Conservation (phyloP, 2,329 filamentous ascomycete genomes). For the Verticillium tricorpus region DNA sequence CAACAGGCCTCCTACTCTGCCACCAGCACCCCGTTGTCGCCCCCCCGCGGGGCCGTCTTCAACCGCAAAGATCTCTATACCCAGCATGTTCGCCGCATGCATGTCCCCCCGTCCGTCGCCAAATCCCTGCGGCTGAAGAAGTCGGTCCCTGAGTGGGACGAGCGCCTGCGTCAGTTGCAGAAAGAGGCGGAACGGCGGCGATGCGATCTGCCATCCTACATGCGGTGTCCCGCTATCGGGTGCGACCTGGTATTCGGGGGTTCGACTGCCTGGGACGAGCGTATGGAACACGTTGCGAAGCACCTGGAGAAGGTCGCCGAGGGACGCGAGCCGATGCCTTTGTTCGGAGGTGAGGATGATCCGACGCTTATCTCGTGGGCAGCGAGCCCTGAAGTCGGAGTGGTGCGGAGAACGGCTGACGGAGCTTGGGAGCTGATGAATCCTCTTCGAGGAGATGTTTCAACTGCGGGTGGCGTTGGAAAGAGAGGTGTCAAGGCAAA, state of each 20-base stretch:
- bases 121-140: constrained; percentile 32
- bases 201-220: constrained; percentile 55
- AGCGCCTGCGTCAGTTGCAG: constrained; percentile 52
- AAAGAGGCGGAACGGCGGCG: constrained; percentile 54
- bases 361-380: constrained; percentile 36
- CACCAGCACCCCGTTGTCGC: neutral
- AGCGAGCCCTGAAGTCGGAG: constrained; percentile 27
- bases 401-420: constrained; percentile 22
- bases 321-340: constrained; percentile 22
- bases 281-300: constrained; percentile 82
- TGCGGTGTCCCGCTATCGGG: constrained; percentile 55
- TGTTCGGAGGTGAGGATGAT: constrained; percentile 35
- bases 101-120: constrained; percentile 48
- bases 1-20: neutral
- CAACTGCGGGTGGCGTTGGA: neutral
- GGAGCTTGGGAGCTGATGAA: constrained; percentile 29
- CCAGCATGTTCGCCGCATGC: constrained; percentile 85
- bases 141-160: constrained; percentile 38
- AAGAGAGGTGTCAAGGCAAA: neutral
- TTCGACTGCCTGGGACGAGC: constrained; percentile 65
- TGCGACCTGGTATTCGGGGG: constrained; percentile 61
- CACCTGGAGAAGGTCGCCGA: constrained; percentile 61
- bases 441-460: constrained; percentile 16
- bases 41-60: constrained; percentile 53
- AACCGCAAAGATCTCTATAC: constrained; percentile 91